Percentiles rank a stretch among this genome's conserved stretches.
phyloP scores from a whole-genome alignment of 148 eudicot genomes.

The Vaccinium darrowii region DNA sequence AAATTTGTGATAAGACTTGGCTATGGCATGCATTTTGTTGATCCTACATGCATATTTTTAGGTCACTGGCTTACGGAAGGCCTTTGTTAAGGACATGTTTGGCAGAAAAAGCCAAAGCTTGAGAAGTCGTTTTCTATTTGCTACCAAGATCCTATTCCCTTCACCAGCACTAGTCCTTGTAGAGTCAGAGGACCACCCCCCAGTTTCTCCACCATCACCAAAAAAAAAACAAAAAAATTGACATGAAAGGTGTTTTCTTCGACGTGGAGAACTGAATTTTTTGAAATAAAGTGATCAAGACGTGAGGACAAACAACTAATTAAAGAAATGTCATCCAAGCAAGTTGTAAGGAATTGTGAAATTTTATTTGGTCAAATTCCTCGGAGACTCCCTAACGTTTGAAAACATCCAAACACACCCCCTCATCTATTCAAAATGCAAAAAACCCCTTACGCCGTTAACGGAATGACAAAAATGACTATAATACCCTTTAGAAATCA shows the following conservation, averaged over 20 bases:
- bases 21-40: background rate
- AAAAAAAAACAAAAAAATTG: background rate
- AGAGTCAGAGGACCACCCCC: background rate
- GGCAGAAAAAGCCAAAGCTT: background rate
- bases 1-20: background rate
- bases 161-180: background rate
- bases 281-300: too few relatives aligned
- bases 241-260: background rate
- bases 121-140: slow-evolving; percentile 1
- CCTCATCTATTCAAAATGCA: too few relatives aligned
- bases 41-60: background rate
- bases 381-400: too few relatives aligned
- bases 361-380: too few relatives aligned
- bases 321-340: too few relatives aligned
- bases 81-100: background rate
- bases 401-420: too few relatives aligned
- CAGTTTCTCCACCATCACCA: background rate
- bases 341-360: too few relatives aligned
- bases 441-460: too few relatives aligned
- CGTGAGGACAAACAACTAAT: too few relatives aligned
- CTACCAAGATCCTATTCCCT: background rate
- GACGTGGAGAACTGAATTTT: background rate
- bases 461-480: too few relatives aligned
- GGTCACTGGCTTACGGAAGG: background rate
- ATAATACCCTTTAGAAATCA: too few relatives aligned